Evolutionary conservation across 495 filamentous ascomycete species (phyloP).

Genomic region (Letharia lupina): DNA sequence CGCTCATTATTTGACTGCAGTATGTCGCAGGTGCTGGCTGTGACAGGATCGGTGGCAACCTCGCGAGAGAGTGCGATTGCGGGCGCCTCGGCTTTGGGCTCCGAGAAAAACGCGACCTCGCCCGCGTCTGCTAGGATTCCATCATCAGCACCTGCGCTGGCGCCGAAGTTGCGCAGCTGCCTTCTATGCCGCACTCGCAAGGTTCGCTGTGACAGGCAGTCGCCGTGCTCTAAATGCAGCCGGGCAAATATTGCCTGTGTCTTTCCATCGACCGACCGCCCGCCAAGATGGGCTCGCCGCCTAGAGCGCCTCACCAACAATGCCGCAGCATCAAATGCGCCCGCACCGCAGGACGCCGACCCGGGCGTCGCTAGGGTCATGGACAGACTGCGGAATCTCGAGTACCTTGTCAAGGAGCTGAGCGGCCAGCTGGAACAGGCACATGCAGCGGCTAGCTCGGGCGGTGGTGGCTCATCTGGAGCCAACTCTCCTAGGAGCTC

Average conservation of each 20-base stretch:
- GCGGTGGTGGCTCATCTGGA: constrained; percentile 3
- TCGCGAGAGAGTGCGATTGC: constrained; percentile 1
- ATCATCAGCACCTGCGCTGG: constrained; percentile 9
- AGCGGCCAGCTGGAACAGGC: constrained; percentile 8
- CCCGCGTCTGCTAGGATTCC: constrained; percentile 1
- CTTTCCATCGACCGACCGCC: constrained; percentile 4
- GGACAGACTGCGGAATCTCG: constrained; percentile 6
- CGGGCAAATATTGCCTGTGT: constrained; percentile 4
- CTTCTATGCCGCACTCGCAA: constrained; percentile 4
- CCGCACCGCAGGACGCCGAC: background rate
- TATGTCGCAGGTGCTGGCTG: constrained; percentile 6
- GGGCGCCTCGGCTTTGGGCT: constrained; percentile 6
- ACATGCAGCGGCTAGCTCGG: constrained; percentile 2
- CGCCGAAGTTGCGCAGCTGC: constrained; percentile 4
- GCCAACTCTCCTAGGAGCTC: constrained; percentile 8
- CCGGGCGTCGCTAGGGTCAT: constrained; percentile 1
- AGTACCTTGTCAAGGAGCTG: constrained; percentile 9
- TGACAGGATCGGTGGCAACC: constrained; percentile 3
- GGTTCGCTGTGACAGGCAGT: constrained; percentile 8
- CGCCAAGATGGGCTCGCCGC: constrained; percentile 8
- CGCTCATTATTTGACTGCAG: background rate
- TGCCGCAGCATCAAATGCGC: background rate
- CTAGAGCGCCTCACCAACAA: constrained; percentile 12
- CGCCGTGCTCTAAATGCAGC: constrained; percentile 3
- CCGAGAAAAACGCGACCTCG: constrained; percentile 9